Conservation (phyloP, 805 yeast genomes). For the Hanseniaspora lindneri region DNA sequence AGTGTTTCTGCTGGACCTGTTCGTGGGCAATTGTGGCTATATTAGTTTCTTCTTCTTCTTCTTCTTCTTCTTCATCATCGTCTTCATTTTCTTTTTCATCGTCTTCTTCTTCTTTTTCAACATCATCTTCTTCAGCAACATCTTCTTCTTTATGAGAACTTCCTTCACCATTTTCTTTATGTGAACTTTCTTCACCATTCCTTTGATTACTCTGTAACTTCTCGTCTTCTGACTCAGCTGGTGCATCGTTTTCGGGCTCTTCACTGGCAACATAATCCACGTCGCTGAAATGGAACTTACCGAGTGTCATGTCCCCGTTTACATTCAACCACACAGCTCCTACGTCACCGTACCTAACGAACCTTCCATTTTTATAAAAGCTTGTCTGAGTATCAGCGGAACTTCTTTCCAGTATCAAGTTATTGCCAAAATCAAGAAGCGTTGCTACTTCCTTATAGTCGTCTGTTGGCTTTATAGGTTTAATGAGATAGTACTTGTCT, state of each 20-base stretch:
- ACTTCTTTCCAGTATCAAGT: constrained; percentile 4
- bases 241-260: too few species aligned
- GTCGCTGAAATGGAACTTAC: not conserved
- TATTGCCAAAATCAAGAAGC: constrained; percentile 1
- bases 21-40: not conserved
- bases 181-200: not conserved
- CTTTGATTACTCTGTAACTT: not conserved
- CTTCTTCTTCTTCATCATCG: not conserved
- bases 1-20: not conserved
- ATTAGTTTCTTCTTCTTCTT: not conserved
- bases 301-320: constrained; percentile 4
- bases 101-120: not conserved
- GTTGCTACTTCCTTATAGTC: not conserved
- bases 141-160: not conserved
- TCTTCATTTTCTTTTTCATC: not conserved
- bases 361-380: not conserved
- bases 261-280: not conserved
- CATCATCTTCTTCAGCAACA: not conserved
- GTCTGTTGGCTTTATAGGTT: not conserved
- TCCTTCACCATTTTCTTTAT: not conserved
- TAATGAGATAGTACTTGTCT: not conserved
- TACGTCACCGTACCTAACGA: not conserved
- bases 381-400: not conserved
- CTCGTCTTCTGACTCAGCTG: too few species aligned
- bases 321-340: not conserved